Percentiles rank a stretch among this genome's conserved stretches.
These are phyloP conservation scores for Nicotiana attenuata DNA, from an alignment of 257 asterid genomes.

Conservation along the genomic window DNA sequence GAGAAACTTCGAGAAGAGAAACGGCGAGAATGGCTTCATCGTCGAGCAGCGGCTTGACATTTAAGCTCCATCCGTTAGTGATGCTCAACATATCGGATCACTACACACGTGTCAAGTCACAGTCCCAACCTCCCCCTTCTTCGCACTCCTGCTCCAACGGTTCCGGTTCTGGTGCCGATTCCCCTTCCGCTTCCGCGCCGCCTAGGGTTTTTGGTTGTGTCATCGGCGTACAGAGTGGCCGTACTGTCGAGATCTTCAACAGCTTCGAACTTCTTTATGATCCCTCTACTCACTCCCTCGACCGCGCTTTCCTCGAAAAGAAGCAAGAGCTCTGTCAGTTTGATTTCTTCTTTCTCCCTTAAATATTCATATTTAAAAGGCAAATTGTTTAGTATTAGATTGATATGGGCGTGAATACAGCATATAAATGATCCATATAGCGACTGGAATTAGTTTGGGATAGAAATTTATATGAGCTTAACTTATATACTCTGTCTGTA, in stretches of 20 bases:
- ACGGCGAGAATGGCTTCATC: constrained; percentile 62
- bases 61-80: constrained; percentile 93
- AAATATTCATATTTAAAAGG: neutral
- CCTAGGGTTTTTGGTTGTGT: constrained; percentile 93
- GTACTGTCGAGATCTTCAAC: constrained; percentile 96
- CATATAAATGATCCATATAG: neutral
- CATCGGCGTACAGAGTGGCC: constrained; percentile 90
- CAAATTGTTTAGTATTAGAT: neutral
- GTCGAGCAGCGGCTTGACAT: constrained; percentile 94
- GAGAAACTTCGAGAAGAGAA: neutral
- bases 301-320: constrained; percentile 81
- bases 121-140: constrained; percentile 48
- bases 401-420: neutral
- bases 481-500: neutral
- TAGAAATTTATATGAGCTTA: neutral
- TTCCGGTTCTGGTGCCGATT: constrained; percentile 16
- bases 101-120: constrained; percentile 85
- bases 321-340: constrained; percentile 93
- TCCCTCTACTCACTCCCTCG: constrained; percentile 58
- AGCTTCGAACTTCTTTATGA: constrained; percentile 91
- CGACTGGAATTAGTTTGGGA: neutral
- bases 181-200: constrained; percentile 23
- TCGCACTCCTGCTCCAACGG: constrained; percentile 28
- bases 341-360: neutral
- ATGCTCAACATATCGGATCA: constrained; percentile 95